Base-by-base conservation (phyloP, 1,284 basidiomycete species). In the Austroboletus rostrupii region DNA sequence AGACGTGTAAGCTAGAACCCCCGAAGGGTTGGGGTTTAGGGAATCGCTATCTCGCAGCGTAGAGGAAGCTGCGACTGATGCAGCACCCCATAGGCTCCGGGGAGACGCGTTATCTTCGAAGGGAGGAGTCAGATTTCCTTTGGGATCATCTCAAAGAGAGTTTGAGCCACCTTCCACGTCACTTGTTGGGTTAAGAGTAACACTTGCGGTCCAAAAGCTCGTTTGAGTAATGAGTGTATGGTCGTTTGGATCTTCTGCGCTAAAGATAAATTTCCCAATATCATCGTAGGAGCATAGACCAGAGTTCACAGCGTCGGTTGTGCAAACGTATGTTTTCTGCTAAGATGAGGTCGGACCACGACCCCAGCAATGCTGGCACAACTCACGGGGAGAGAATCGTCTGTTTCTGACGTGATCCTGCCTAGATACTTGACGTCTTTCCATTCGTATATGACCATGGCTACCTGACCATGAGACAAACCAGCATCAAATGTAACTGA, bases 401-500 rank as follows among this genome's bases (percentile, higher is more conserved):
- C 79, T n/a, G 70, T 67, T 38, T 70, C 56, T 14, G 80, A 79
- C 28, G 84, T 83, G 46, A 77, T 72, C 65, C 80, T 89, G 31
- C 96, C 96, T 12, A 99, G 77, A 63, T 89, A 92, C 48, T 77
- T 72, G 44, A 87, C 85, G 64, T 99, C 96, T 28, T 75, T 66
- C 90, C 94, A 98, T 70, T 99, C 96, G 67, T 98, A 99, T 43
- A 99, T 84, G 50, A 97, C 87, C 74, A 96, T 85, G 16, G 96
- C 90, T 26, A 97, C 76, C 64, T 94, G 90, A n/a, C 96, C 96
- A 59, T 82, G 74, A 3, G 92, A 93, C n/a, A 71, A 59, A 11
- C 64, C 53, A 4, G 75, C 69, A 59, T 92, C 82, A 71, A 97
- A 98, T 7, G 83, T 83, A 48, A 96, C 92, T 96, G 46, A 46